Conservation (phyloP, 2,329 filamentous ascomycete species). For the Epichloe gansuensis region DNA sequence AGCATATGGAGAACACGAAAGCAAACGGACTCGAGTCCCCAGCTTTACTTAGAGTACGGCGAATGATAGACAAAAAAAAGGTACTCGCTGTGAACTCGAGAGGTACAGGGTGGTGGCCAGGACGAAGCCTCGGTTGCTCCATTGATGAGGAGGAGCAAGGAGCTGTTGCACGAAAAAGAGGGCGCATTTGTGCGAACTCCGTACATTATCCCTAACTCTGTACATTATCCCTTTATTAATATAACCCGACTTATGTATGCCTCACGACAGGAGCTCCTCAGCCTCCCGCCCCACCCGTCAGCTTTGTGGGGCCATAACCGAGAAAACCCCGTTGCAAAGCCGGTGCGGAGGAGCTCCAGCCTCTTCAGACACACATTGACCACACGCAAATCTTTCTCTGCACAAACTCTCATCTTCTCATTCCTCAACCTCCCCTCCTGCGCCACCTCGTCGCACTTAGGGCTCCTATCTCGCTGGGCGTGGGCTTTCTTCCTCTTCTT, state of each 20-base stretch:
- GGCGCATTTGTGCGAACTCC: no score
- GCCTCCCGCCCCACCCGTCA: neutral
- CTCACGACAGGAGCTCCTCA: neutral
- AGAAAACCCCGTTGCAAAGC: conserved; percentile 11
- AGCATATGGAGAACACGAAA: no score
- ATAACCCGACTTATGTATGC: no score
- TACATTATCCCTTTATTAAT: no score
- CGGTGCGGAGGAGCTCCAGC: conserved; percentile 17
- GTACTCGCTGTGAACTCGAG: neutral
- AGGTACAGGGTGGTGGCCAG: neutral
- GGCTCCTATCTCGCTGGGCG: neutral
- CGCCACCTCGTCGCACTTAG: neutral
- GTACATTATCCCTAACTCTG: no score
- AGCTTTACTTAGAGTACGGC: no score
- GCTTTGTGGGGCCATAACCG: conserved; percentile 7
- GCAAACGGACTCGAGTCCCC: no score
- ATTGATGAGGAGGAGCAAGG: neutral
- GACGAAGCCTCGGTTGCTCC: neutral
- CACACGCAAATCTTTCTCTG: conserved; percentile 24
- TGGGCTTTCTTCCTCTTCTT: neutral
- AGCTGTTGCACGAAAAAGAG: no score
- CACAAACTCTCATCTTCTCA: conserved; percentile 12
- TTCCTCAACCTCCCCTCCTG: neutral
- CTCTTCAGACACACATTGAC: conserved; percentile 12
- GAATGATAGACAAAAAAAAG: no score